Evolutionary conservation across 78 protist species (phyloP), one percentile per base, ranked within the genome.

Genomic region (Isochrysis galbana): DNA sequence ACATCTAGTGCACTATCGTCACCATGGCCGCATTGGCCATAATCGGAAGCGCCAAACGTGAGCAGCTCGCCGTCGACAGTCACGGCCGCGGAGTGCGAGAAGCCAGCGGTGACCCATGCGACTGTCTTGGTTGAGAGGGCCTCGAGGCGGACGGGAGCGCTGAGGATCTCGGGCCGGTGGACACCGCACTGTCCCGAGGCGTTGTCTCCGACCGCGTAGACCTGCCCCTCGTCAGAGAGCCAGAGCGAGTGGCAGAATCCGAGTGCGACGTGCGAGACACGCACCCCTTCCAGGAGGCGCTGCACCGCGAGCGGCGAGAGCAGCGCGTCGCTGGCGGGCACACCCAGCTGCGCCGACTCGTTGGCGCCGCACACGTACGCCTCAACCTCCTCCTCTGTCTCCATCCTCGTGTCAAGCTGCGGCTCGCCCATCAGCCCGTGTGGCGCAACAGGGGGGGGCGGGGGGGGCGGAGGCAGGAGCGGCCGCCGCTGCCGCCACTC

Each of bases 21-120:
- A 46, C 86, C 86, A 46, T 77, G 86, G 4, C 47, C 86, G n/a
- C 47, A 36, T 46, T 77, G 86, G 86, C 86, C 86, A 21, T 21
- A 10, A 25, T 38, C 44, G 46, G 4, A 17, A 14, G 44, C 86
- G 46, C 86, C 86, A 7, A 3, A 77, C 23, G 46, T 39, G n/a
- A 39, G 2, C 10, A 77, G 86, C 86, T 36, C n/a, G 47, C 86
- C 86, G 19, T 11, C 45, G 26, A 3, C 14, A 5, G 86, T 39
- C 47, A 77, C 86, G 86, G 32, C 86, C 7, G 46, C 47, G 1
- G 86, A 7, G 86, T 39, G 46, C n/a, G 22, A 1, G 32, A 19
- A 23, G 46, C 86, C 86, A 2, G 34, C 45, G 46, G n/a, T 22
- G 23, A 77, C 42, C 5, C 22, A 21, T 25, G 2, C 42, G 82